Evolutionary conservation across 768 basidiomycete genomes (phyloP).

Genomic region (Clitopilus passeckerianus): DNA sequence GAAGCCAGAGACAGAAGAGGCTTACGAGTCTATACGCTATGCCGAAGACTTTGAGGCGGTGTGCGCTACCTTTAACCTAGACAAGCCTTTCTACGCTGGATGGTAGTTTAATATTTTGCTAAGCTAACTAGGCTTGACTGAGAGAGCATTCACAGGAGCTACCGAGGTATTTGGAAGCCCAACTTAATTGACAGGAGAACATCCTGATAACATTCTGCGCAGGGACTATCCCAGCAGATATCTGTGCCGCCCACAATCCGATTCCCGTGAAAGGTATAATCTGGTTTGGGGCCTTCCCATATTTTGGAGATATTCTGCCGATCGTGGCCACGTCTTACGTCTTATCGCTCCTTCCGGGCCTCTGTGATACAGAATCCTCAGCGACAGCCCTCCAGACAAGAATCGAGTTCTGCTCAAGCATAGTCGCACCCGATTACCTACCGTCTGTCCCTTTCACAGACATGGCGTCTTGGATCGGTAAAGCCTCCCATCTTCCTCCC

Average conservation of each 20-base stretch:
- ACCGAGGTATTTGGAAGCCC: neutral
- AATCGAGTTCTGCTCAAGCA: slow-evolving; percentile 4
- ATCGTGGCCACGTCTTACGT: slow-evolving; percentile 9
- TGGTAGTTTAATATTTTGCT: neutral
- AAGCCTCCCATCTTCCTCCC: slow-evolving; percentile 1
- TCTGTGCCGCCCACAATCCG: slow-evolving; percentile 8
- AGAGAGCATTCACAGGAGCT: neutral
- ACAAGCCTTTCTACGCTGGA: neutral
- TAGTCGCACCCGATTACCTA: slow-evolving; percentile 1
- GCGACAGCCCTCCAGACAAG: slow-evolving; percentile 2
- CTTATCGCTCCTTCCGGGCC: slow-evolving; percentile 7
- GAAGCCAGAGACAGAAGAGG: slow-evolving; percentile 5
- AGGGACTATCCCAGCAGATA: slow-evolving; percentile 7
- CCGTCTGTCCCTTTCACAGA: slow-evolving; percentile 4
- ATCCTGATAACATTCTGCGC: neutral
- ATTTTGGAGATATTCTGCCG: slow-evolving; percentile 9
- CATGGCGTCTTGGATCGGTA: slow-evolving; percentile 7
- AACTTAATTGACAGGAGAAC: neutral
- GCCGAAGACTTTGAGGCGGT: slow-evolving; percentile 14
- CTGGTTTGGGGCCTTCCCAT: slow-evolving; percentile 9
- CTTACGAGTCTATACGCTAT: slow-evolving; percentile 8
- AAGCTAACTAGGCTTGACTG: neutral
- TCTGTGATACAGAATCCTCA: slow-evolving; percentile 1
- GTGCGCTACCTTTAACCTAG: neutral
- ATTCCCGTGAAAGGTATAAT: slow-evolving; percentile 8